These are phyloP conservation scores for Anaeromyces robustus DNA, from an alignment of 192 early-diverging fungal species.

Conservation along the genomic window DNA sequence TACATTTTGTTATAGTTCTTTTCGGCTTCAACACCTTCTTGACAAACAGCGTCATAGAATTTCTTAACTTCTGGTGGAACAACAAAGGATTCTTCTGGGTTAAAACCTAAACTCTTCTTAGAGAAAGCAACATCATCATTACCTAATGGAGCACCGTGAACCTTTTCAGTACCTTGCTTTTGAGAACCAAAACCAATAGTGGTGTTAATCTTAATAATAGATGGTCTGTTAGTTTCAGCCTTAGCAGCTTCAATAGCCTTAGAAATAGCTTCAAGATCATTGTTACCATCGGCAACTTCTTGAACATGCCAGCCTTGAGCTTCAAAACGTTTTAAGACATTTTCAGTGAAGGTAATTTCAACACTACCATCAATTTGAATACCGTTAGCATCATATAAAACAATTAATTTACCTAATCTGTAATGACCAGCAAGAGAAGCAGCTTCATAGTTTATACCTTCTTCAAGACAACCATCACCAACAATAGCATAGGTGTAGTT, in stretches of 20 bases:
- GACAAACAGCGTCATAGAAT: constrained; percentile 28
- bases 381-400: constrained; percentile 90
- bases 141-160: constrained; percentile 77
- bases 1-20: constrained; percentile 59
- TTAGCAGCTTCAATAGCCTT: constrained; percentile 70
- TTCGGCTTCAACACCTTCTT: constrained; percentile 44
- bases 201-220: constrained; percentile 75
- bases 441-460: constrained; percentile 87
- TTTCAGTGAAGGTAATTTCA: constrained; percentile 71
- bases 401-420: constrained; percentile 85
- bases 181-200: constrained; percentile 88
- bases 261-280: constrained; percentile 51
- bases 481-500: constrained; percentile 70
- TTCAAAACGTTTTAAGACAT: constrained; percentile 72
- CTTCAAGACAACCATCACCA: constrained; percentile 96
- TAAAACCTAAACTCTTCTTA: constrained; percentile 73
- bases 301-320: constrained; percentile 88
- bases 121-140: constrained; percentile 60
- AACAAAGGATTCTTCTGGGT: constrained; percentile 30
- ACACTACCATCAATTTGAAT: constrained; percentile 87
- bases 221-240: constrained; percentile 72
- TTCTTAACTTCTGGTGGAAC: constrained; percentile 14
- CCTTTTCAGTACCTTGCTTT: constrained; percentile 76
- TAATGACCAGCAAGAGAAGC: constrained; percentile 80
- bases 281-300: constrained; percentile 62